Base-by-base conservation (phyloP, 805 yeast species). In the Candida berthetii region DNA sequence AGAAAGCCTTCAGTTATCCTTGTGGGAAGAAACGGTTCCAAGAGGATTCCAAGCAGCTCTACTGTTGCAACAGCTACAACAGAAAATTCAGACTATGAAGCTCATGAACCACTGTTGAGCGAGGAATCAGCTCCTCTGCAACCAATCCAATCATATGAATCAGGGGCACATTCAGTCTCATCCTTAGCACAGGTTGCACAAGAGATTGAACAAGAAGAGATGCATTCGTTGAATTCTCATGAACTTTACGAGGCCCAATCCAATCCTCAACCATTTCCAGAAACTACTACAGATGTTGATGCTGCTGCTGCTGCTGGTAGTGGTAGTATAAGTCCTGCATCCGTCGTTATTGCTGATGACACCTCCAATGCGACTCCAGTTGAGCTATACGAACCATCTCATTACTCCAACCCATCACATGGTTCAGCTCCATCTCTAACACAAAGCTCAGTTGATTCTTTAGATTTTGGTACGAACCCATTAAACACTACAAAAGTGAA, bases 401-500 rank as follows among this genome's bases (percentile, higher is more conserved):
- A 31, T n/a, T 19, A 22, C 20, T 4, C 4, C 20, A 19, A 37
- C 44, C 13, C 43, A 37, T 16, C 42, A 36, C 15, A 36, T 38
- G 18, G 32, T 39, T 22, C 33, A 40, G 15, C 17, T 16, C 19
- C 19, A 16, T 31, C 34, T 3, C 15, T 31, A 7, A 17, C 17
- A 16, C 19, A 15, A 16, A 31, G 34, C 17, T 15, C 48, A 10
- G 44, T 46, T 3, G 53, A 48, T 18, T 48, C 58, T 1, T 52
- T 53, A 28, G 50, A 52, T 34, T 48, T 50, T 34, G 50, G 48
- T 27, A 41, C 47, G 17, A 54, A 55, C 17, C 52, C 53, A 11
- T 36, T 53, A 34, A 44, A 42, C 37, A 51, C 57, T 2, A 44
- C 40, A 32, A 51, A 42, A 33, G 47, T 41, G 9, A 18, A 39